Percentiles rank a stretch among this genome's conserved stretches.
These are phyloP conservation scores for Sabuloglossum arenarium DNA, from an alignment of 495 filamentous ascomycete genomes.

Conservation along the genomic window DNA sequence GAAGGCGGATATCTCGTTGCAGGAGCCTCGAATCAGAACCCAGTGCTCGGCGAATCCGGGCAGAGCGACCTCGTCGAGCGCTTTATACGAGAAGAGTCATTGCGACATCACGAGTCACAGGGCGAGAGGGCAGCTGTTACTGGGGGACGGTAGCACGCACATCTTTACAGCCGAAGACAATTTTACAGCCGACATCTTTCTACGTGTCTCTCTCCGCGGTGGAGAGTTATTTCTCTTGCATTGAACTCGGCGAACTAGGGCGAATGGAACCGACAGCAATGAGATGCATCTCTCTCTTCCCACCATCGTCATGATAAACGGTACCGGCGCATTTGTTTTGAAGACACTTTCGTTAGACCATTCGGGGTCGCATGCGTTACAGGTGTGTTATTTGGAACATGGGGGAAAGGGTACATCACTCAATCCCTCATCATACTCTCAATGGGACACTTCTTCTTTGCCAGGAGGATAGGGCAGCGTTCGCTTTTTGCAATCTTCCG, in stretches of 20 bases:
- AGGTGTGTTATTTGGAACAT: too few relatives aligned
- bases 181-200: neutral
- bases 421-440: too few relatives aligned
- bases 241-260: neutral
- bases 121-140: neutral
- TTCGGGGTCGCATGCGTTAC: too few relatives aligned
- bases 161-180: neutral
- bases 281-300: neutral
- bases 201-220: neutral
- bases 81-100: neutral
- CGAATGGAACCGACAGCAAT: neutral
- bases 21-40: constrained; percentile 11
- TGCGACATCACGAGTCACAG: neutral
- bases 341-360: too few relatives aligned
- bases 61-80: constrained; percentile 2
- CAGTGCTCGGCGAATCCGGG: neutral
- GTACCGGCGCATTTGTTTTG: too few relatives aligned
- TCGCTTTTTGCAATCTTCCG: too few relatives aligned
- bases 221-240: neutral
- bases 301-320: too few relatives aligned
- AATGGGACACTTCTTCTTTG: too few relatives aligned
- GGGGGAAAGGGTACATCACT: too few relatives aligned
- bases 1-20: constrained; percentile 30
- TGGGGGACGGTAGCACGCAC: neutral
- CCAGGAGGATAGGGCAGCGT: too few relatives aligned